A percentile compares a stretch with the other conserved stretches of the same genome.
Conservation (phyloP, 129 eudicot genomes). For the Flaveria ramosissima region DNA sequence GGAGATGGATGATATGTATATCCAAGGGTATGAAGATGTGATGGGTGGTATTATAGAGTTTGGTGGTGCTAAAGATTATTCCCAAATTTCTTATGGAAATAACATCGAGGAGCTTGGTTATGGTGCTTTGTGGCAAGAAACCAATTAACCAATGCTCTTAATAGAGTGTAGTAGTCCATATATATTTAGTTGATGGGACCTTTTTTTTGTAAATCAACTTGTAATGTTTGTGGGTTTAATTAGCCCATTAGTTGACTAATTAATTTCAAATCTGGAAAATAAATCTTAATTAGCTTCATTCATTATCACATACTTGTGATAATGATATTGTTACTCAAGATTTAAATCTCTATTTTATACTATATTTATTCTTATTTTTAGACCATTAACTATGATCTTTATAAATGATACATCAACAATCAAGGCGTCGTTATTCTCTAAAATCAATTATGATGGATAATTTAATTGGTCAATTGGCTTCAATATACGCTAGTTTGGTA, state of each 20-base stretch:
- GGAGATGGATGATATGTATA: constrained; percentile 51
- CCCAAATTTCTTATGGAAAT: constrained; percentile 31
- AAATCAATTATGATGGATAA: too few relatives aligned
- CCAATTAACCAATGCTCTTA: constrained; percentile 3
- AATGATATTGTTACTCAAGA: too few relatives aligned
- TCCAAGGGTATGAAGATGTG: constrained; percentile 32
- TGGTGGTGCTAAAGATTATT: constrained; percentile 37
- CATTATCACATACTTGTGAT: too few relatives aligned
- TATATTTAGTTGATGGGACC: constrained; percentile 21
- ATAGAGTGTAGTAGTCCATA: constrained; percentile 24
- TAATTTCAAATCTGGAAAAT: not conserved
- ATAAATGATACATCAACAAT: too few relatives aligned
- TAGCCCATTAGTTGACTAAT: constrained; percentile 17
- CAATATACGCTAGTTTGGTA: too few relatives aligned
- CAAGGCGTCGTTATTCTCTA: too few relatives aligned
- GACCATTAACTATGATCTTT: too few relatives aligned
- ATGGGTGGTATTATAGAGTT: constrained; percentile 37
- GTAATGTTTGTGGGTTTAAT: constrained; percentile 26
- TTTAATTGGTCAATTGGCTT: too few relatives aligned
- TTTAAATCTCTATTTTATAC: too few relatives aligned
- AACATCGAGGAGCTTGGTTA: constrained; percentile 45
- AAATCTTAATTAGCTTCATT: too few relatives aligned
- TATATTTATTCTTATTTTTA: too few relatives aligned
- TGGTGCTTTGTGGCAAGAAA: constrained; percentile 49
- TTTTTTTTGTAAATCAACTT: constrained; percentile 36